Conservation (phyloP, 495 filamentous ascomycete genomes). For the Penicillium manginii region DNA sequence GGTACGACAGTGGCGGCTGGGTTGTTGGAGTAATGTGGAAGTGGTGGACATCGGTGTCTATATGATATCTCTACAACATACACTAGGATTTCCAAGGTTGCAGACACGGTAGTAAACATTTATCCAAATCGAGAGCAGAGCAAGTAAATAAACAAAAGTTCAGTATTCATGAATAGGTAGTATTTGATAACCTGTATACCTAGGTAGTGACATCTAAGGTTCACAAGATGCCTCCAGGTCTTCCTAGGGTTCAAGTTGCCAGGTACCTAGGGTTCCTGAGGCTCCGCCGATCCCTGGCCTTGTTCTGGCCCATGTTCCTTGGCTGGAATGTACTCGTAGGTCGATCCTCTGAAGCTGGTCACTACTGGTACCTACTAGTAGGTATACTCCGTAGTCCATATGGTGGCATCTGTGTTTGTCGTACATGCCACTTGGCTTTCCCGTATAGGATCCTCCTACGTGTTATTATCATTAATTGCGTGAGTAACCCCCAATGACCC, state of each 20-base stretch:
- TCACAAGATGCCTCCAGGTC: no score
- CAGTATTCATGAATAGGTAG: no score
- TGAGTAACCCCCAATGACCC: not conserved
- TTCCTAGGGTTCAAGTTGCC: no score
- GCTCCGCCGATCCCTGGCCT: constrained; percentile 24
- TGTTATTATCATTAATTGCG: not conserved
- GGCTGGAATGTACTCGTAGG: constrained; percentile 3
- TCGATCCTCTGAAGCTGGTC: not conserved
- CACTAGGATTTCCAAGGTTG: no score
- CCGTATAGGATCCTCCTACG: not conserved
- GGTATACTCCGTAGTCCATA: no score
- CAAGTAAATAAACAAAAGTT: no score
- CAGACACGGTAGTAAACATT: no score
- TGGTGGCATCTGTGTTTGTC: not conserved
- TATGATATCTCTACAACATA: no score
- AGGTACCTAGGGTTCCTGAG: constrained; percentile 3
- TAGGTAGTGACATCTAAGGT: no score
- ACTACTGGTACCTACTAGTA: no score
- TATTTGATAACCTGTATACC: no score
- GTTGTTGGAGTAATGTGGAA: constrained; percentile 76
- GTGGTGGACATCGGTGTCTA: constrained; percentile 31
- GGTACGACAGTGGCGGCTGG: constrained; percentile 88
- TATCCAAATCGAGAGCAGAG: no score
- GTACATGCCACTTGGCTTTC: not conserved
- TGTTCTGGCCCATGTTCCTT: constrained; percentile 12